These are phyloP conservation scores for Solanum hybrid DNA, from an alignment of 305 asterid genomes.

Conservation along the genomic window DNA sequence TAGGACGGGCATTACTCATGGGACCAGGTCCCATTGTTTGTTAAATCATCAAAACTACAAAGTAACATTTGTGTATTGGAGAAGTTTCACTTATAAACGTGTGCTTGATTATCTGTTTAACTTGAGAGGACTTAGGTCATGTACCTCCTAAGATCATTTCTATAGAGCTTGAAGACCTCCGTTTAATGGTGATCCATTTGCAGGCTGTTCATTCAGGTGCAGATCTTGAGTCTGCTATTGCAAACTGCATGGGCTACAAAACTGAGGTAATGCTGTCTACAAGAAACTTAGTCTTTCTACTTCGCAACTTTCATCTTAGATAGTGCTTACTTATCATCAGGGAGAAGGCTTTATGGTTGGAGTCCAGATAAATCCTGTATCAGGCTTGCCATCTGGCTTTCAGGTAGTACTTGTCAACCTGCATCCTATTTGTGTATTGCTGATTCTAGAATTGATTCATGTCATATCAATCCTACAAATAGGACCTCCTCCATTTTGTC, in stretches of 20 bases:
- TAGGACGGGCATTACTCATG: not conserved
- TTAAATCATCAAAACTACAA: not conserved
- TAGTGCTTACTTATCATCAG: constrained; percentile 32
- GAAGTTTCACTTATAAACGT: not conserved
- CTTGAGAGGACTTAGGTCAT: not conserved
- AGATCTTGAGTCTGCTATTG: constrained; percentile 91
- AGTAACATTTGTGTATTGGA: not conserved
- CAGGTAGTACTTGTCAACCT: constrained; percentile 37
- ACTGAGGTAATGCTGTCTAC: constrained; percentile 50
- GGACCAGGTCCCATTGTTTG: not conserved
- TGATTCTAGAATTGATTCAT: not conserved
- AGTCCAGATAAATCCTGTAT: constrained; percentile 85
- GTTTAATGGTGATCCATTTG: constrained; percentile 5
- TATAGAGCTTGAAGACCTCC: not conserved
- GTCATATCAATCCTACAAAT: constrained; percentile 15
- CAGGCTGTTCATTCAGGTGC: constrained; percentile 99
- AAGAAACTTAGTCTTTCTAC: not conserved
- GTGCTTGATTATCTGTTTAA: not conserved
- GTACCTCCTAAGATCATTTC: not conserved
- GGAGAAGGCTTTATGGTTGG: constrained; percentile 99
- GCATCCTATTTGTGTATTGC: not conserved
- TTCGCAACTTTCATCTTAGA: constrained; percentile 10
- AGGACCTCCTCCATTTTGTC: constrained; percentile 87
- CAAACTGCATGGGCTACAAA: constrained; percentile 94
- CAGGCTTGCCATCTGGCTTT: constrained; percentile 93